phyloP scores from a whole-genome alignment of 2,329 filamentous ascomycete species.

The Malbranchea zuffiana region DNA sequence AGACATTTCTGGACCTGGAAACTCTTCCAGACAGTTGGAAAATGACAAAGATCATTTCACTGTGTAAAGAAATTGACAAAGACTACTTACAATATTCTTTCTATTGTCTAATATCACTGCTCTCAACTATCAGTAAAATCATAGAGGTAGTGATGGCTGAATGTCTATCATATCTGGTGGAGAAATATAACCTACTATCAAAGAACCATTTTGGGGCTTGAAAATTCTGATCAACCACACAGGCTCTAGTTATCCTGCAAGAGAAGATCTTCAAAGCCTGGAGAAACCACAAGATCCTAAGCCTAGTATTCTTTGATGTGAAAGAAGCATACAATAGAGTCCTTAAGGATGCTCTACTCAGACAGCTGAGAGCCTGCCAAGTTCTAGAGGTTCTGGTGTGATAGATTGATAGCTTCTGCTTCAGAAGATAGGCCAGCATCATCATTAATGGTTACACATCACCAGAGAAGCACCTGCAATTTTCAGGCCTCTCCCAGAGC shows the following conservation, averaged over 20 bases:
- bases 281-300: no score
- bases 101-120: background rate
- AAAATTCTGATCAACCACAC: background rate
- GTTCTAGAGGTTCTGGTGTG: no score
- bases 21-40: background rate
- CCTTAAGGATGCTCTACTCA: no score
- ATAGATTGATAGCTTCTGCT: no score
- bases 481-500: no score
- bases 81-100: background rate
- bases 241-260: background rate
- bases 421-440: no score
- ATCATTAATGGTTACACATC: no score
- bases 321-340: no score
- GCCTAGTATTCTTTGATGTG: no score
- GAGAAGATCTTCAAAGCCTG: no score
- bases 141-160: background rate
- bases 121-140: conserved; percentile 1
- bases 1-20: background rate
- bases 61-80: background rate
- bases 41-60: background rate
- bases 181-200: background rate
- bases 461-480: no score
- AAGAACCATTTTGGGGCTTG: background rate
- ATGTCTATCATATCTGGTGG: background rate
- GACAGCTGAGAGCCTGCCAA: no score